Conservation (phyloP, 1,284 basidiomycete species). For the Tylopilus sp. region DNA sequence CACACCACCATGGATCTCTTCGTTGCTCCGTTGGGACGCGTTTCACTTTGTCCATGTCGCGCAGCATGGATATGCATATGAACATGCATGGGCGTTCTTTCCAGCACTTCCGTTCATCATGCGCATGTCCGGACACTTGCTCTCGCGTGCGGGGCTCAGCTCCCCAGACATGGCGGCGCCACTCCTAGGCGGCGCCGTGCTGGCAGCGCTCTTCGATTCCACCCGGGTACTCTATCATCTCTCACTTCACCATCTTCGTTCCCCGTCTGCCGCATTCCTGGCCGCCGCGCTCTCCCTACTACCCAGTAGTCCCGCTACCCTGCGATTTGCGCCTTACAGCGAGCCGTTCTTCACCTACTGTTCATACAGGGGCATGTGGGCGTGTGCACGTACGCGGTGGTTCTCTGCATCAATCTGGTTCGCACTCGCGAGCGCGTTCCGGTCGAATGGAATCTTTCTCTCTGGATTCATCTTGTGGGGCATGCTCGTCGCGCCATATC, state of each 20-base stretch:
- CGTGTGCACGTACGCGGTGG: slow-evolving; percentile 48
- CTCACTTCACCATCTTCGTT: slow-evolving; percentile 49
- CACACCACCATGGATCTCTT: slow-evolving; percentile 24
- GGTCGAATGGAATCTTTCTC: slow-evolving; percentile 80
- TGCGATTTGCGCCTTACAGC: slow-evolving; percentile 68
- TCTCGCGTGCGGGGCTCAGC: slow-evolving; percentile 17
- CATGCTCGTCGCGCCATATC: slow-evolving; percentile 49
- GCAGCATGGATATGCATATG: slow-evolving; percentile 61
- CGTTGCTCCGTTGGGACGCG: slow-evolving; percentile 81
- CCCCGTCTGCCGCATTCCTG: slow-evolving; percentile 55
- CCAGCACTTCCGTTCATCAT: slow-evolving; percentile 64
- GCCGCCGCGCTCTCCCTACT: slow-evolving; percentile 69
- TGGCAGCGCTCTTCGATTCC: slow-evolving; percentile 44
- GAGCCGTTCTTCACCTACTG: slow-evolving; percentile 84
- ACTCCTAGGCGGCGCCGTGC: slow-evolving; percentile 37
- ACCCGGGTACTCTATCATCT: slow-evolving; percentile 59
- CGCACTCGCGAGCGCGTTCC: slow-evolving; percentile 60
- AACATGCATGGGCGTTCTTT: slow-evolving; percentile 87
- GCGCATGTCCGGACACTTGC: slow-evolving; percentile 33
- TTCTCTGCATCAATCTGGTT: slow-evolving; percentile 57
- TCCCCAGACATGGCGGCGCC: slow-evolving; percentile 16
- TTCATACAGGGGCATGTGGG: slow-evolving; percentile 74
- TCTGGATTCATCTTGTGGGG: slow-evolving; percentile 74
- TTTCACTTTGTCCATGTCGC: slow-evolving; percentile 78
- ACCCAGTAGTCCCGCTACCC: slow-evolving; percentile 73